Percentiles rank a stretch among this genome's conserved stretches.
Conservation (phyloP, 352 stramenopile species). For the Globisporangium paddicum region DNA sequence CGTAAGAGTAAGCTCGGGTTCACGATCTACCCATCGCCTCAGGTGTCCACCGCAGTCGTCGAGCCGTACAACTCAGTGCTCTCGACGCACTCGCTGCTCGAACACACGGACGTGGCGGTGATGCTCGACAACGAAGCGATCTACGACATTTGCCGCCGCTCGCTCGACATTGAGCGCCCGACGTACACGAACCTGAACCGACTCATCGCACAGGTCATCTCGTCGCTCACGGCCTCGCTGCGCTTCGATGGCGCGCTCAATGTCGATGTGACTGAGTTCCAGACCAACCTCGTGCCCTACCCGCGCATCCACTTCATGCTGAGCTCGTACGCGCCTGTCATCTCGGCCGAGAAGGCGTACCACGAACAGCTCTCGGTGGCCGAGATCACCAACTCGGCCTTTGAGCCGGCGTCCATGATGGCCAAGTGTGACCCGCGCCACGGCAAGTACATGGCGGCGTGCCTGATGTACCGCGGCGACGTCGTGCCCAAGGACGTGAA, state of each 20-base stretch:
- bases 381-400: conserved; percentile 98
- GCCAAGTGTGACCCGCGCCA: conserved; percentile 98
- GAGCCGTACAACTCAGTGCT: conserved; percentile 99
- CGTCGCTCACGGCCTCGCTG: conserved; percentile 96
- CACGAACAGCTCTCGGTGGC: conserved; percentile 96
- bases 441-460: conserved; percentile 99
- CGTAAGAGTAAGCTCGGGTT: conserved; percentile 99
- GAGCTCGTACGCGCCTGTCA: conserved; percentile 97
- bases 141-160: conserved; percentile 97
- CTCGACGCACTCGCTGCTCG: conserved; percentile 95
- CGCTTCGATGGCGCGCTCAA: conserved; percentile 98
- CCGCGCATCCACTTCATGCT: conserved; percentile 99
- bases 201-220: conserved; percentile 97
- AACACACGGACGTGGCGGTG: conserved; percentile 97
- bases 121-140: conserved; percentile 99
- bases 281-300: conserved; percentile 99
- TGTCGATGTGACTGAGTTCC: conserved; percentile 99
- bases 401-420: conserved; percentile 98
- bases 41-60: conserved; percentile 95
- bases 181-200: conserved; percentile 99
- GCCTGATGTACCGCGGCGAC: conserved; percentile 98
- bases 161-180: conserved; percentile 97
- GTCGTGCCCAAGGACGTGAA: conserved; percentile 96
- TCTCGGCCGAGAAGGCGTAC: conserved; percentile 97
- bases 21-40: conserved; percentile 95